Percentiles rank a stretch among this genome's conserved stretches.
These are phyloP conservation scores for Xylaria sp. DNA, from an alignment of 2,329 filamentous ascomycete genomes.

Conservation along the genomic window DNA sequence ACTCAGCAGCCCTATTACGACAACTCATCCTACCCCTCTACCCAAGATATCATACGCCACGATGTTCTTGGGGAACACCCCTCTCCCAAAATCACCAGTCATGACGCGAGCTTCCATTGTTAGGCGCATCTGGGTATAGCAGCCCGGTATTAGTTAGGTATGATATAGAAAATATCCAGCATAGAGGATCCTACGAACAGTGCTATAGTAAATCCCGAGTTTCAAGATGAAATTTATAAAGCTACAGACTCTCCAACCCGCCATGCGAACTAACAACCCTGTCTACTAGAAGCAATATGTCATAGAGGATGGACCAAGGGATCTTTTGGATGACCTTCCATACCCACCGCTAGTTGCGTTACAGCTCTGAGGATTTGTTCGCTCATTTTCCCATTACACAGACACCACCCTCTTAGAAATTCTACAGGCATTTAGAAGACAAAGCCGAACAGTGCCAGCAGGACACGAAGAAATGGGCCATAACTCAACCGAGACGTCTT, in stretches of 20 bases:
- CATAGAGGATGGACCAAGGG: neutral
- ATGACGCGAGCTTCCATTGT: neutral
- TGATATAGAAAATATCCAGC: neutral
- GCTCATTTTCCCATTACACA: neutral
- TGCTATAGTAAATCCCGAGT: neutral
- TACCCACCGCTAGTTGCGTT: neutral
- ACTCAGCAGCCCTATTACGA: too few species aligned
- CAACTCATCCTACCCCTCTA: too few species aligned
- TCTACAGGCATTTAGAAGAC: neutral
- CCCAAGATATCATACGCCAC: too few species aligned
- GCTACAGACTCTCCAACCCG: too few species aligned
- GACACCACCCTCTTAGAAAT: neutral
- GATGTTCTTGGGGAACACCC: too few species aligned
- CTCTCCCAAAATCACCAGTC: too few species aligned
- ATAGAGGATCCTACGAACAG: neutral
- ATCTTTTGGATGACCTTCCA: neutral
- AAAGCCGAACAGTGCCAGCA: neutral
- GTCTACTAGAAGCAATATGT: neutral
- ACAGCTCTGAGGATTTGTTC: neutral
- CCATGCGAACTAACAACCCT: neutral
- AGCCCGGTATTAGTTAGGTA: neutral
- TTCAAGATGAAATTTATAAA: neutral
- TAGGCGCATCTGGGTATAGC: neutral
- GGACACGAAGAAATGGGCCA: neutral
- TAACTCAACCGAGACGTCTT: neutral